phyloP scores from a whole-genome alignment of 257 asterid species.

The Rehmannia glutinosa region DNA sequence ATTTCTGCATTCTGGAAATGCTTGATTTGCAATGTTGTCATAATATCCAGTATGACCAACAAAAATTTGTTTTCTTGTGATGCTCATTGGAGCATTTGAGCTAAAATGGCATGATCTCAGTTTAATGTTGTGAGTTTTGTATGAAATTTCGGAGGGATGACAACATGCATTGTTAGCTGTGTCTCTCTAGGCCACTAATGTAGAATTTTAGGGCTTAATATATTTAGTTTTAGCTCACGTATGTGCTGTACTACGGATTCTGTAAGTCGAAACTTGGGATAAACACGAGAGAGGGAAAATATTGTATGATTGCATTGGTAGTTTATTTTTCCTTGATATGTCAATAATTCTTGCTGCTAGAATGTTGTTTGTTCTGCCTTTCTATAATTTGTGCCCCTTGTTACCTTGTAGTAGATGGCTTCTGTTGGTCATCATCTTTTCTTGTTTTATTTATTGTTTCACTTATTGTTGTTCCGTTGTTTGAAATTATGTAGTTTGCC shows the following conservation, averaged over 20 bases:
- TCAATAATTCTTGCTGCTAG: not conserved
- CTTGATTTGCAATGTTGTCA: too few relatives aligned
- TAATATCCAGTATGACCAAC: too few relatives aligned
- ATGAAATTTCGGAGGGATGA: conserved; percentile 27
- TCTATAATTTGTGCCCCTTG: too few relatives aligned
- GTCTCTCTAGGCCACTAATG: conserved; percentile 32
- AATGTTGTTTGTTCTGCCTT: not conserved
- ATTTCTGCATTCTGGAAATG: too few relatives aligned
- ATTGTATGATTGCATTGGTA: not conserved
- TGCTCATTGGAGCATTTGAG: conserved; percentile 23
- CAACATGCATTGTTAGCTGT: conserved; percentile 19
- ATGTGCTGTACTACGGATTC: conserved; percentile 27
- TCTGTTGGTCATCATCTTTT: too few relatives aligned
- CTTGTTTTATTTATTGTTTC: not conserved
- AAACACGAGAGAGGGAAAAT: conserved; percentile 13
- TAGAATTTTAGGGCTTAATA: conserved; percentile 38
- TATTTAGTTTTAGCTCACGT: conserved; percentile 42
- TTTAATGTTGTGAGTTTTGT: conserved; percentile 42
- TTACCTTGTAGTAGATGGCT: too few relatives aligned
- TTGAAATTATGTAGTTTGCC: too few relatives aligned
- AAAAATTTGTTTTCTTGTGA: conserved; percentile 20
- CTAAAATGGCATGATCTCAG: conserved; percentile 21
- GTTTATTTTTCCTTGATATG: not conserved
- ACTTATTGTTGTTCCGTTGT: too few relatives aligned
- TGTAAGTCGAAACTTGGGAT: conserved; percentile 27